Evolutionary conservation across 768 basidiomycete genomes (phyloP).

Genomic region (Leccinum olivaceopallidum): DNA sequence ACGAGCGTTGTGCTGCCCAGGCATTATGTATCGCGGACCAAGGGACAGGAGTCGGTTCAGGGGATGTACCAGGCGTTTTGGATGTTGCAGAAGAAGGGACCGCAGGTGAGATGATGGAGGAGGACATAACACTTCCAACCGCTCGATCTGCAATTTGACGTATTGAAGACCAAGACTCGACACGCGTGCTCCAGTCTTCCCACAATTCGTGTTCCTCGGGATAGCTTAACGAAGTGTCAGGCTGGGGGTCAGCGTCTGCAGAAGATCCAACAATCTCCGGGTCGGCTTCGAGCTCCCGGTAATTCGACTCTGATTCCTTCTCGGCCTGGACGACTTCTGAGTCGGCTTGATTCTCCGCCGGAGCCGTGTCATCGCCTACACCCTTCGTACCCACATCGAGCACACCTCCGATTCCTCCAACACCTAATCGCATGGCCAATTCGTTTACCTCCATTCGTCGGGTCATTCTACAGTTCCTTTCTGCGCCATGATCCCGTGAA

Average conservation of each 20-base stretch:
- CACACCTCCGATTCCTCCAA: slow-evolving; percentile 71
- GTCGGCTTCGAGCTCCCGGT: slow-evolving; percentile 20
- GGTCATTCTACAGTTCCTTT: slow-evolving; percentile 56
- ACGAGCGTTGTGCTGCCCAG: slow-evolving; percentile 59
- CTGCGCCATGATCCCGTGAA: slow-evolving; percentile 51
- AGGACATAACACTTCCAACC: slow-evolving; percentile 60
- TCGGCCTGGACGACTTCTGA: slow-evolving; percentile 8
- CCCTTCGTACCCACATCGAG: slow-evolving; percentile 37
- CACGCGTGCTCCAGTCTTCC: slow-evolving; percentile 66
- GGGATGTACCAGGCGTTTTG: slow-evolving; percentile 15
- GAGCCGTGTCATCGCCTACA: not conserved
- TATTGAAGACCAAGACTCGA: slow-evolving; percentile 71
- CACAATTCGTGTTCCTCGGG: slow-evolving; percentile 40
- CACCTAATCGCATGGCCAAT: slow-evolving; percentile 79
- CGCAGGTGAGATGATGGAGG: slow-evolving; percentile 16
- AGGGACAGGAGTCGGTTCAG: slow-evolving; percentile 57
- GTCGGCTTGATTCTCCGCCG: slow-evolving; percentile 4
- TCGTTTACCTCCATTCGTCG: slow-evolving; percentile 79
- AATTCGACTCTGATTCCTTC: slow-evolving; percentile 3
- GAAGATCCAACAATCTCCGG: slow-evolving; percentile 17
- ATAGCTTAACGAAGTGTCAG: slow-evolving; percentile 6
- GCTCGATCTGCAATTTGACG: slow-evolving; percentile 76
- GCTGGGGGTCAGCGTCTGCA: slow-evolving; percentile 15
- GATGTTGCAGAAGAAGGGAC: slow-evolving; percentile 18
- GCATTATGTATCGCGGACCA: slow-evolving; percentile 69